Percentiles rank a stretch among this genome's conserved stretches.
Conservation (phyloP, 2,329 filamentous ascomycete species). For the Aspergillus versicolor region DNA sequence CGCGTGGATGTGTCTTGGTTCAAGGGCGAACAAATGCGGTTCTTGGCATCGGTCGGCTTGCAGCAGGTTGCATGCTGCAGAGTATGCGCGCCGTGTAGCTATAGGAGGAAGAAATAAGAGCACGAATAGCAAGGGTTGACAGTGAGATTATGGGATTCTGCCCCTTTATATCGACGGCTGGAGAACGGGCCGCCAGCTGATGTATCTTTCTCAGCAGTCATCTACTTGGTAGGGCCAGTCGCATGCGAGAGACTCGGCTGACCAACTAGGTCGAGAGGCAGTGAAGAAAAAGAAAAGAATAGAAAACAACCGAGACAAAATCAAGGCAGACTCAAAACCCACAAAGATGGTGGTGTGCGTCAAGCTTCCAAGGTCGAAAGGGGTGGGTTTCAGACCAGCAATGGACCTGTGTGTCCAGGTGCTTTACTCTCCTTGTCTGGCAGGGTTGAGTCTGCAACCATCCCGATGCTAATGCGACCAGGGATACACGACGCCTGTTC, state of each 20-base stretch:
- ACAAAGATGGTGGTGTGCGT: neutral
- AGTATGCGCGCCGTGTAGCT: neutral
- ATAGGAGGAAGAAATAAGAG: neutral
- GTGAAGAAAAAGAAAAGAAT: neutral
- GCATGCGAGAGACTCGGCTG: slow-evolving; percentile 8
- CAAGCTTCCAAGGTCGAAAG: neutral
- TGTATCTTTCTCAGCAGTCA: slow-evolving; percentile 5
- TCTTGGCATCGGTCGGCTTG: slow-evolving; percentile 6
- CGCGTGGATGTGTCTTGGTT: neutral
- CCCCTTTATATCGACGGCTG: slow-evolving; percentile 2
- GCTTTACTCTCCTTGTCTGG: too few species aligned
- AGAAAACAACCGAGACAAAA: neutral
- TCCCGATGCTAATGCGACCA: neutral
- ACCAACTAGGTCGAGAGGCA: slow-evolving; percentile 2
- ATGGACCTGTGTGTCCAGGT: neutral
- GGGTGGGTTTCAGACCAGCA: neutral
- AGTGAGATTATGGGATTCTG: neutral
- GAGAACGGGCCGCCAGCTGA: slow-evolving; percentile 10
- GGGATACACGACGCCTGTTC: neutral
- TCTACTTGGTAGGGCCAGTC: neutral
- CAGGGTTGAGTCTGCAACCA: neutral
- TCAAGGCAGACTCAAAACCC: slow-evolving; percentile 2
- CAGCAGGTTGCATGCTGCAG: slow-evolving; percentile 5
- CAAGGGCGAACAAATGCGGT: slow-evolving; percentile 1
- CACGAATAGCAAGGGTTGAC: neutral